Conservation (phyloP, 2,329 filamentous ascomycete genomes). For the Zymoseptoria ardabiliae region DNA sequence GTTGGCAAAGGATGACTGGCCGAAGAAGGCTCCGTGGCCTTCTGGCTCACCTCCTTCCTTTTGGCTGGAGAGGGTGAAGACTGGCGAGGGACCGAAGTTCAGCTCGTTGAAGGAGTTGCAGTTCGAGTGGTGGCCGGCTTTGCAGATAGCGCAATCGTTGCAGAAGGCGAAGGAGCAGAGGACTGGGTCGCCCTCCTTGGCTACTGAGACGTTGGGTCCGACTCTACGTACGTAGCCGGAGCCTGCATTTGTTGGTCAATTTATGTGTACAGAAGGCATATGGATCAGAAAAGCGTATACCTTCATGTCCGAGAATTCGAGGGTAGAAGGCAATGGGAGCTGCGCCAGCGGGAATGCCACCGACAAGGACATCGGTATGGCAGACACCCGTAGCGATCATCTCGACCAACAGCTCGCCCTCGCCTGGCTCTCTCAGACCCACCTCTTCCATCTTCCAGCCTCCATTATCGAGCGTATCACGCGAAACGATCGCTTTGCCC, state of each 20-base stretch:
- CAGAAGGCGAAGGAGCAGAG: constrained; percentile 45
- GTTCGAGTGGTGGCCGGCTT: constrained; percentile 40
- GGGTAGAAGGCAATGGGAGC: constrained; percentile 38
- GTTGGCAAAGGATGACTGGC: constrained; percentile 40
- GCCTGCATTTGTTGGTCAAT: constrained; percentile 17
- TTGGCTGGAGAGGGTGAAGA: constrained; percentile 20
- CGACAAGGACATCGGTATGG: constrained; percentile 36
- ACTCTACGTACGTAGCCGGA: constrained; percentile 44
- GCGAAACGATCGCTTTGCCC: constrained; percentile 33
- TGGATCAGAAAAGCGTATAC: constrained; percentile 21
- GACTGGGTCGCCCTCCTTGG: constrained; percentile 40
- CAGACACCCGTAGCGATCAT: constrained; percentile 23
- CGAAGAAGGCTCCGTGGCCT: constrained; percentile 41
- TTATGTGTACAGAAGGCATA: background rate
- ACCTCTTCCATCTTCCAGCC: constrained; percentile 37
- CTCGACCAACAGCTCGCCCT: constrained; percentile 22
- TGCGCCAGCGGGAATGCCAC: constrained; percentile 29
- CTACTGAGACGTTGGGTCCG: constrained; percentile 36
- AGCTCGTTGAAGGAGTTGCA: constrained; percentile 43
- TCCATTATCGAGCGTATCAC: constrained; percentile 30
- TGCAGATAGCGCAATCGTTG: constrained; percentile 42
- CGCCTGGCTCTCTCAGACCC: constrained; percentile 27
- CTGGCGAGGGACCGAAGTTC: constrained; percentile 34
- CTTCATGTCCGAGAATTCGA: constrained; percentile 48
- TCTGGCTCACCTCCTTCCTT: constrained; percentile 20